Conservation (phyloP, 2,329 filamentous ascomycete species). For the Pyricularia pennisetigena region DNA sequence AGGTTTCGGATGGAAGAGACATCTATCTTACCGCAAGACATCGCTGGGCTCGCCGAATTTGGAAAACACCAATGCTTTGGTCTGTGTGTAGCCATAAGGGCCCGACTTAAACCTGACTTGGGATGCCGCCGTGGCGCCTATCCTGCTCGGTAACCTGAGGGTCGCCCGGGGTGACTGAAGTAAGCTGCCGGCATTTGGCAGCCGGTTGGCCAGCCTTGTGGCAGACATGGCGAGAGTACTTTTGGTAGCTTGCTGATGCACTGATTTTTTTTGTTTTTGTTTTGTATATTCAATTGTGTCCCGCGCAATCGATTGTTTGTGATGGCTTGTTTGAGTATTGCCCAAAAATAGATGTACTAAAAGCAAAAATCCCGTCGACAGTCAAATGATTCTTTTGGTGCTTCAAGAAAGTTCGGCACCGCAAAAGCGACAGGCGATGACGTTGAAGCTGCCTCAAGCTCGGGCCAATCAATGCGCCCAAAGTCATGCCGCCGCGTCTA, state of each 20-base stretch:
- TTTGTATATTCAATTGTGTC: no score
- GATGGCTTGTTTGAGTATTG: neutral
- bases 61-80: slow-evolving; percentile 70
- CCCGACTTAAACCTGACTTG: slow-evolving; percentile 42
- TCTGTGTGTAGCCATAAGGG: slow-evolving; percentile 73
- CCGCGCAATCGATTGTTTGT: neutral
- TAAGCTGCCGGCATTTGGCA: neutral
- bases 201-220: neutral
- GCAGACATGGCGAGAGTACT: neutral
- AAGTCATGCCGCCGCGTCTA: neutral
- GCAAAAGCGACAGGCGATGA: neutral
- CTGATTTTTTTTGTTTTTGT: neutral
- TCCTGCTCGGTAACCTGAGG: neutral
- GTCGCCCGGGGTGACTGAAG: neutral
- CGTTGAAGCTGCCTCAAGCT: slow-evolving; percentile 4
- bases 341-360: neutral
- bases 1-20: neutral
- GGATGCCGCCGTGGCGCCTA: neutral
- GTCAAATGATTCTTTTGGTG: neutral
- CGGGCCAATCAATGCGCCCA: neutral
- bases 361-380: neutral
- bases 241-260: neutral
- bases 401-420: no score
- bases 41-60: slow-evolving; percentile 66
- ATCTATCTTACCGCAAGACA: slow-evolving; percentile 46